Conservation (phyloP, 163 green algal genomes). For the Chlamydomonas reinhardtii region DNA sequence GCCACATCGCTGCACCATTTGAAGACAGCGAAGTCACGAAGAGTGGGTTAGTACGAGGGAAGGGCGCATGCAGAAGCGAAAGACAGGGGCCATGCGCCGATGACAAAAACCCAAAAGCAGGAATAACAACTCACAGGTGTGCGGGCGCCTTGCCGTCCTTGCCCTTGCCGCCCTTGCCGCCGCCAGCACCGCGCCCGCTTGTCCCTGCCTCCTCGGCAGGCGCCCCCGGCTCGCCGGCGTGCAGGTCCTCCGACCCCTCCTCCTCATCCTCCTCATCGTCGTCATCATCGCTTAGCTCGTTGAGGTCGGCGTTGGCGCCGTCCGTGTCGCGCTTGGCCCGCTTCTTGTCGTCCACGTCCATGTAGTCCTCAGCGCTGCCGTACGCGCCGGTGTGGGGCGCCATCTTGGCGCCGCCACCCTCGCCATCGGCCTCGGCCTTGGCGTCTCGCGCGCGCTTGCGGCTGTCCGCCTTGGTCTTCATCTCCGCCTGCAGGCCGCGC, state of each 20-base stretch:
- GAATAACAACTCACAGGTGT: not conserved
- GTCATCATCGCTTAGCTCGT: not conserved
- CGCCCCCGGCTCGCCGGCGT: not conserved
- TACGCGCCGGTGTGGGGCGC: not conserved
- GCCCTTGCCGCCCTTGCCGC: not conserved
- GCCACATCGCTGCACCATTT: constrained; percentile 29
- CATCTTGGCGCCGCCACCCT: not conserved
- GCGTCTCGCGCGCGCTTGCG: constrained; percentile 29
- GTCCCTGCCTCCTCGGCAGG: not conserved
- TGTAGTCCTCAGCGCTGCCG: constrained; percentile 43
- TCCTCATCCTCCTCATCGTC: constrained; percentile 11
- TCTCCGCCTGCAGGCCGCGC: constrained; percentile 46
- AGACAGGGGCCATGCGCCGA: too few species aligned
- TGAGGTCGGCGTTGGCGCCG: constrained; percentile 31
- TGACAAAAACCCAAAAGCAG: too few species aligned
- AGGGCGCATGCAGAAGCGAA: not conserved
- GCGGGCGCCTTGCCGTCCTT: not conserved
- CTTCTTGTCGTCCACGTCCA: constrained; percentile 48
- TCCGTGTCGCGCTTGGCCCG: constrained; percentile 12
- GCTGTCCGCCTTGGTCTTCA: constrained; percentile 36
- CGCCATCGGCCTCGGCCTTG: constrained; percentile 22
- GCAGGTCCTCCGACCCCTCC: constrained; percentile 17
- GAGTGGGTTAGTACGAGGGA: too few species aligned
- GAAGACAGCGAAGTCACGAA: too few species aligned
- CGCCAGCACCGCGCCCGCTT: not conserved